These are phyloP conservation scores for Schizosaccharomyces osmophilus DNA, from an alignment of 805 yeast genomes.

Conservation along the genomic window DNA sequence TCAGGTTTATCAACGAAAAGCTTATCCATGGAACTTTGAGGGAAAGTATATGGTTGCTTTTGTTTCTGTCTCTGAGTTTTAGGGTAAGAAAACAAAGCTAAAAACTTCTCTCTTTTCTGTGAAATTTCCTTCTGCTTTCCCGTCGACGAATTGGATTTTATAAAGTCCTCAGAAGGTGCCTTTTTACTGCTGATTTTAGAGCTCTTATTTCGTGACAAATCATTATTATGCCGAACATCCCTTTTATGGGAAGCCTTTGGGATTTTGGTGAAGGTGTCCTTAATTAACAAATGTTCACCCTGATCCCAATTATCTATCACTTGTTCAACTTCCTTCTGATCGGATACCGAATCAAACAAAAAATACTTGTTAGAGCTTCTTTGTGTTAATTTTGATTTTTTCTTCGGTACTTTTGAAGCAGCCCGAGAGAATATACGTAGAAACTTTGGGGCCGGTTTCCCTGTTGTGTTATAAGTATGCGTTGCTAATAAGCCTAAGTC, in stretches of 20 bases:
- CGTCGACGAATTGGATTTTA: no score
- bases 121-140: no score
- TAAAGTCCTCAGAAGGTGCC: no score
- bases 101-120: no score
- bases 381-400: not conserved
- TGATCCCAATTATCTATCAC: not conserved
- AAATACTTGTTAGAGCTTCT: not conserved
- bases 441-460: not conserved
- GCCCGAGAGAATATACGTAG: not conserved
- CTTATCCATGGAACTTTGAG: no score
- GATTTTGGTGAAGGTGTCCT: not conserved
- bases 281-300: not conserved
- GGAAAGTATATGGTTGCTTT: no score
- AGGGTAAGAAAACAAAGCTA: no score
- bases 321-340: not conserved
- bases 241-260: not conserved
- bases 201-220: no score
- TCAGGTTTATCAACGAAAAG: no score
- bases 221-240: no score
- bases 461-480: not conserved
- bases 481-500: not conserved
- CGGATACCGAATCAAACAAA: not conserved
- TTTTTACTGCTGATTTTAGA: no score
- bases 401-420: not conserved
- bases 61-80: no score